phyloP scores from a whole-genome alignment of 768 basidiomycete genomes.

The Rhizopogon sp. region DNA sequence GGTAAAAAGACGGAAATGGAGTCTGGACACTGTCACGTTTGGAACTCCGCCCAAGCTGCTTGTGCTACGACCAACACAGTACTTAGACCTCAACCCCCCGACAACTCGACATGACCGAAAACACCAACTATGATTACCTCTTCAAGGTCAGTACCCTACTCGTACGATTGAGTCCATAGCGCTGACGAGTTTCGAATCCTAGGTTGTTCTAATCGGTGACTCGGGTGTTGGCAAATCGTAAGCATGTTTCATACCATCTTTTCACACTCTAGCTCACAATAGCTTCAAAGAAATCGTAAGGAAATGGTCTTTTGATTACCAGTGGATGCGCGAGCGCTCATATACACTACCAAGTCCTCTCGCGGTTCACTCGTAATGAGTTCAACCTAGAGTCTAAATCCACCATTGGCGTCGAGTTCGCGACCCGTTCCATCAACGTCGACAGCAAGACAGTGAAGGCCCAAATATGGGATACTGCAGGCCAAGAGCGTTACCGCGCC shows the following conservation, averaged over 20 bases:
- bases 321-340: background rate
- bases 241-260: conserved; percentile 32
- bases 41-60: conserved; percentile 24
- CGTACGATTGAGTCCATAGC: background rate
- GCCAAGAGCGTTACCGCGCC: conserved; percentile 95
- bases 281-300: conserved; percentile 29
- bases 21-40: conserved; percentile 7
- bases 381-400: conserved; percentile 99
- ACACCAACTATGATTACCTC: conserved; percentile 96
- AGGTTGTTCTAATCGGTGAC: conserved; percentile 99
- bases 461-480: conserved; percentile 99
- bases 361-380: conserved; percentile 98
- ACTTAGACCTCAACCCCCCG: conserved; percentile 6
- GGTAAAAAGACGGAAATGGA: no score
- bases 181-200: conserved; percentile 1
- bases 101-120: conserved; percentile 67
- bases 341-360: conserved; percentile 67
- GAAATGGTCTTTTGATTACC: background rate
- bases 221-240: conserved; percentile 99
- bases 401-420: conserved; percentile 99
- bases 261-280: conserved; percentile 1
- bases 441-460: conserved; percentile 97
- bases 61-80: conserved; percentile 4
- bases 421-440: conserved; percentile 91
- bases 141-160: conserved; percentile 74